Percentiles rank a stretch among this genome's conserved stretches.
phyloP scores from a whole-genome alignment of 768 basidiomycete genomes.

The Lentinula edodes region DNA sequence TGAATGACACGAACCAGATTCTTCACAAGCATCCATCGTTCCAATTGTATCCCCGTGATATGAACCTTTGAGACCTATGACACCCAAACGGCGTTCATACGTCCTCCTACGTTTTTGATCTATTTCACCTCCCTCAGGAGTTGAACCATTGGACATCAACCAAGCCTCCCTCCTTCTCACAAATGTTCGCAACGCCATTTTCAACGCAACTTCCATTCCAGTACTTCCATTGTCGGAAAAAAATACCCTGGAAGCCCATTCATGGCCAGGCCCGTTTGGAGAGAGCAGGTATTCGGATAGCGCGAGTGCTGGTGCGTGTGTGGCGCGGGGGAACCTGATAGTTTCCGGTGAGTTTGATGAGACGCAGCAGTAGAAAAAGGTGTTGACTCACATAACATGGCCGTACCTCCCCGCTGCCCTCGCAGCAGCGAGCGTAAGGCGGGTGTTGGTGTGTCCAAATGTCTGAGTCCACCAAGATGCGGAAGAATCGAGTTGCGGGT shows the following conservation, averaged over 20 bases:
- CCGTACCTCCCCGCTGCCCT: conserved; percentile 90
- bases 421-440: conserved; percentile 82
- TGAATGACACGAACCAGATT: conserved; percentile 28
- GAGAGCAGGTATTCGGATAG: conserved; percentile 74
- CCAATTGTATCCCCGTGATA: conserved; percentile 99
- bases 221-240: conserved; percentile 95
- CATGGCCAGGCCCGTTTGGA: conserved; percentile 69
- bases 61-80: conserved; percentile 85
- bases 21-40: conserved; percentile 91
- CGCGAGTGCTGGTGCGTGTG: conserved; percentile 77
- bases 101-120: conserved; percentile 2
- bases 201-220: conserved; percentile 95
- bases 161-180: conserved; percentile 29
- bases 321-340: conserved; percentile 68
- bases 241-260: conserved; percentile 90
- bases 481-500: conserved; percentile 79
- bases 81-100: conserved; percentile 53
- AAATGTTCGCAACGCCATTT: conserved; percentile 87
- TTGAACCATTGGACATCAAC: background rate
- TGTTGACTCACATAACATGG: conserved; percentile 65
- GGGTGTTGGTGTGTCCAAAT: conserved; percentile 75
- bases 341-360: background rate
- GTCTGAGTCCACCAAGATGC: conserved; percentile 99
- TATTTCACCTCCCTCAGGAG: conserved; percentile 12
- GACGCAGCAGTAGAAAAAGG: background rate